A percentile compares a stretch with the other conserved stretches of the same genome.
Conservation (phyloP, 805 yeast genomes). For the Wickerhamomyces mucosus region DNA sequence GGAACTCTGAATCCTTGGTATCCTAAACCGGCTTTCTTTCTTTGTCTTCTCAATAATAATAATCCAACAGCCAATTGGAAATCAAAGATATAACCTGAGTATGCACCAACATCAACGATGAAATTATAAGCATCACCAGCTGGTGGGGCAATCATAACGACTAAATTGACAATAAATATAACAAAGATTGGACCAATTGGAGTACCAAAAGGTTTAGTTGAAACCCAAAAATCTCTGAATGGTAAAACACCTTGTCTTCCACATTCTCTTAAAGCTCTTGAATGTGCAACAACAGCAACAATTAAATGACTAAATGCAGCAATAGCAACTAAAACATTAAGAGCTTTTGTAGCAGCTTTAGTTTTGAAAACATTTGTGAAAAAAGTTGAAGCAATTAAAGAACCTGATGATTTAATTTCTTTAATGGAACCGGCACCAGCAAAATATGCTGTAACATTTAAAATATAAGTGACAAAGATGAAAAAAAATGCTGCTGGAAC, state of each 20-base stretch:
- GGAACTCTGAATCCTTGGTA: constrained; percentile 54
- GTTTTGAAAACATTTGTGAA: constrained; percentile 25
- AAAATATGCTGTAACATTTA: constrained; percentile 26
- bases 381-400: constrained; percentile 22
- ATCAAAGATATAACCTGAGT: constrained; percentile 68
- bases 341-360: constrained; percentile 32
- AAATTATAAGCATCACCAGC: constrained; percentile 83
- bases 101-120: constrained; percentile 58
- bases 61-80: constrained; percentile 51
- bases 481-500: constrained; percentile 25
- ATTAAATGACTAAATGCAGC: constrained; percentile 41
- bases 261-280: constrained; percentile 38
- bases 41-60: constrained; percentile 43
- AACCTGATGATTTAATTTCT: constrained; percentile 23
- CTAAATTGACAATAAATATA: constrained; percentile 61
- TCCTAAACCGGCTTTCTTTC: constrained; percentile 40
- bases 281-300: constrained; percentile 40
- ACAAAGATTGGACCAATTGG: constrained; percentile 56
- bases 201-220: constrained; percentile 33
- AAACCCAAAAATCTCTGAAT: constrained; percentile 33
- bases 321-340: constrained; percentile 37
- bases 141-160: constrained; percentile 67
- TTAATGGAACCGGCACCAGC: constrained; percentile 22
- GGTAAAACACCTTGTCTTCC: constrained; percentile 44
- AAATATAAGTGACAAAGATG: constrained; percentile 24